These are phyloP conservation scores for Grosmannia penicillata DNA, from an alignment of 2,329 filamentous ascomycete genomes.

Conservation along the genomic window DNA sequence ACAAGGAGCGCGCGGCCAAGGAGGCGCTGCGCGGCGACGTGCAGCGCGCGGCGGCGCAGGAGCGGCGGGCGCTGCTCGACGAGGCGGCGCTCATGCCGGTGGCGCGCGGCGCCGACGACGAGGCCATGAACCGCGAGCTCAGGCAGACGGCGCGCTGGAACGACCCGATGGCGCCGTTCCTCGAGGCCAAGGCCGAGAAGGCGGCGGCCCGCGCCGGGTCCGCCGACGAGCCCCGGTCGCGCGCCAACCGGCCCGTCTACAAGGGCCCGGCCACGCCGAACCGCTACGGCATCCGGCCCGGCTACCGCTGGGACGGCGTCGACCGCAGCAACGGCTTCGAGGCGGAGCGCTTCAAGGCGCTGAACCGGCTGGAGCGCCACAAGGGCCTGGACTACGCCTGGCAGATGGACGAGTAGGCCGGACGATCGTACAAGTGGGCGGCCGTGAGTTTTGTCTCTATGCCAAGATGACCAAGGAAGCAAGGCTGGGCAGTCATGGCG, in stretches of 20 bases:
- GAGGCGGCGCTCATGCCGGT: slow-evolving; percentile 75
- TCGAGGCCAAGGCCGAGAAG: slow-evolving; percentile 32
- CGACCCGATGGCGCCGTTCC: slow-evolving; percentile 76
- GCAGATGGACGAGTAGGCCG: slow-evolving; percentile 81
- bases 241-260: slow-evolving; percentile 54
- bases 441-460: no score
- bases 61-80: slow-evolving; percentile 51
- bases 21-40: slow-evolving; percentile 73
- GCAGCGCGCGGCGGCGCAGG: slow-evolving; percentile 54
- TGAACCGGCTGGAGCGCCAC: slow-evolving; percentile 63
- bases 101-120: slow-evolving; percentile 70
- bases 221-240: slow-evolving; percentile 15
- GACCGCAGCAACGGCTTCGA: slow-evolving; percentile 91
- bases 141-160: slow-evolving; percentile 73
- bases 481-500: no score
- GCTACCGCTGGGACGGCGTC: slow-evolving; percentile 93
- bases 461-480: no score
- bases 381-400: slow-evolving; percentile 79
- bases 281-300: slow-evolving; percentile 82
- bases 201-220: slow-evolving; percentile 5
- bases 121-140: slow-evolving; percentile 69
- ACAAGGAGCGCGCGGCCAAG: slow-evolving; percentile 50
- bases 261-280: slow-evolving; percentile 73
- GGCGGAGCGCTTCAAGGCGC: slow-evolving; percentile 76
- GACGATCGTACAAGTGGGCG: no score